Conservation (phyloP, 768 basidiomycete genomes). For the Psilocybe cyanescens region DNA sequence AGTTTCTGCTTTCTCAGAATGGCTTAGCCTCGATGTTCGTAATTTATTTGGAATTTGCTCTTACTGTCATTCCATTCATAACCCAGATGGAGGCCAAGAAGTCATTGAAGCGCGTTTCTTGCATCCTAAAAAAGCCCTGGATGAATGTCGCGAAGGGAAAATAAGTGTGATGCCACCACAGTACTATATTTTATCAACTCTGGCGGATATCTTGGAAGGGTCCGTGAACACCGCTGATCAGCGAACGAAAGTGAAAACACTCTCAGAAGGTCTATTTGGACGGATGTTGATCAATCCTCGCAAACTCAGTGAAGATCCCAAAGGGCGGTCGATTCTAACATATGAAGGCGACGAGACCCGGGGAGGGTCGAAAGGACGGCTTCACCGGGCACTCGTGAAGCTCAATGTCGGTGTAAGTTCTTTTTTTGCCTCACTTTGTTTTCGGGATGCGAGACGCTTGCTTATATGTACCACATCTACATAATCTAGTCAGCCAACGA, state of each 20-base stretch:
- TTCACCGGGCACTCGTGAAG: constrained; percentile 60
- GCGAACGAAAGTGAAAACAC: constrained; percentile 42
- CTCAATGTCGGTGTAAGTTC: constrained; percentile 55
- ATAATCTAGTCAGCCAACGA: constrained; percentile 49
- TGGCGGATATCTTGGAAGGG: constrained; percentile 55
- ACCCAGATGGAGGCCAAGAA: constrained; percentile 65
- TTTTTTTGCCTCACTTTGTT: neutral
- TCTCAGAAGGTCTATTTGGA: constrained; percentile 64
- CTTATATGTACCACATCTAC: constrained; percentile 4
- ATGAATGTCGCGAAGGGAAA: constrained; percentile 50
- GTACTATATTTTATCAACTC: constrained; percentile 68
- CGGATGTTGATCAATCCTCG: constrained; percentile 62
- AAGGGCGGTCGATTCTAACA: constrained; percentile 53
- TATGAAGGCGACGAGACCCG: constrained; percentile 75
- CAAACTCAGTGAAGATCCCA: constrained; percentile 38
- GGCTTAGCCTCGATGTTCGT: neutral
- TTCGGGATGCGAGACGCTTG: neutral
- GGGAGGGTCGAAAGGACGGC: constrained; percentile 59
- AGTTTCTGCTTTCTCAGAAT: constrained; percentile 4
- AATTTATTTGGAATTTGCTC: neutral
- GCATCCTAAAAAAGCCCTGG: constrained; percentile 54
- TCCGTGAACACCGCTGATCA: constrained; percentile 46
- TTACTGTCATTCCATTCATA: neutral
- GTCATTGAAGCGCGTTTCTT: constrained; percentile 72
- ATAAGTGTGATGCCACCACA: constrained; percentile 77